These are phyloP conservation scores for Penicillium paneum DNA, from an alignment of 2,329 filamentous ascomycete genomes.

Conservation along the genomic window DNA sequence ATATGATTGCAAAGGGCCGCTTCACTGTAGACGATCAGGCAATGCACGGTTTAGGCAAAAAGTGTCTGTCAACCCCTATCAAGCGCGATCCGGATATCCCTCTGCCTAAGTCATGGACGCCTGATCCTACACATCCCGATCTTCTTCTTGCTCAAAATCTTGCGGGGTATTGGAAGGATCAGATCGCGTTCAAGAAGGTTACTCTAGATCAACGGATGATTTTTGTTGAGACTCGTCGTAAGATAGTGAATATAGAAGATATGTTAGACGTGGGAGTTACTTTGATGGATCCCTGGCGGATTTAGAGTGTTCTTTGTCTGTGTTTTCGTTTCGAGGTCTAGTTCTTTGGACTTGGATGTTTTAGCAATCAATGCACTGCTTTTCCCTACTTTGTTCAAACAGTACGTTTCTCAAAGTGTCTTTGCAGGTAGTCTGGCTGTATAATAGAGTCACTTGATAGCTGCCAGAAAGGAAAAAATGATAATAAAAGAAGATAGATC, in stretches of 20 bases:
- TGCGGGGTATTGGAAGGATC: background rate
- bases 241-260: background rate
- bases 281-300: background rate
- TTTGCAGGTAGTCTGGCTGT: background rate
- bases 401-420: background rate
- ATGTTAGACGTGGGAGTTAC: conserved; percentile 1
- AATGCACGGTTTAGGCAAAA: background rate
- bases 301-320: background rate
- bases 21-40: background rate
- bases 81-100: background rate
- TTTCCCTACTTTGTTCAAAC: background rate
- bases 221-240: background rate
- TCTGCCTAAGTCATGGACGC: background rate
- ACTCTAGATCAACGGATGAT: background rate
- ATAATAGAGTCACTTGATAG: background rate
- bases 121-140: background rate
- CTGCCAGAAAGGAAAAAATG: background rate
- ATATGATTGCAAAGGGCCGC: background rate
- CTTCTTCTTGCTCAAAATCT: background rate
- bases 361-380: background rate
- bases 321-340: background rate
- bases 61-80: background rate
- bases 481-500: too few relatives aligned
- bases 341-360: too few relatives aligned
- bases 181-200: background rate